Conservation (phyloP, 2,329 filamentous ascomycete species). For the Keithomyces neogunnii region DNA sequence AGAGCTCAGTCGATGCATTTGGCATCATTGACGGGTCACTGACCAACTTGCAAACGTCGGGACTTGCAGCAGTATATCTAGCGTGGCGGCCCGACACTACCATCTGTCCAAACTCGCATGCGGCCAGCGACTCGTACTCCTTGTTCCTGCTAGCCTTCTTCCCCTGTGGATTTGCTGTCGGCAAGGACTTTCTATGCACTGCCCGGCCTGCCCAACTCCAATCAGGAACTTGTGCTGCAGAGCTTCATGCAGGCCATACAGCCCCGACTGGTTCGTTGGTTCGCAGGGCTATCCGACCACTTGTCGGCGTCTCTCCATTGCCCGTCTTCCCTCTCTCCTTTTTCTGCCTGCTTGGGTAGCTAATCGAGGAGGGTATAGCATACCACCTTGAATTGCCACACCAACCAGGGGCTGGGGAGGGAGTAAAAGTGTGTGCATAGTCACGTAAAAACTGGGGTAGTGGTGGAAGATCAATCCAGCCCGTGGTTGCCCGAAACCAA, state of each 20-base stretch:
- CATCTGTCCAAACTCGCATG: background rate
- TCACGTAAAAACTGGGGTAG: background rate
- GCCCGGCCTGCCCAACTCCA: constrained; percentile 6
- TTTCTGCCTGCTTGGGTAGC: background rate
- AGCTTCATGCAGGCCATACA: constrained; percentile 14
- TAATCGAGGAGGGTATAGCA: too few relatives aligned
- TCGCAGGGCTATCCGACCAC: constrained; percentile 1
- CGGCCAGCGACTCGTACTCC: background rate
- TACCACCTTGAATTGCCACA: constrained; percentile 1
- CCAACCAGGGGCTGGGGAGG: background rate
- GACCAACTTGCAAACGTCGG: background rate
- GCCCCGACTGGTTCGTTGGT: constrained; percentile 14
- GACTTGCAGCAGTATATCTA: background rate
- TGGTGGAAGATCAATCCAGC: background rate
- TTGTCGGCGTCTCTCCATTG: too few relatives aligned
- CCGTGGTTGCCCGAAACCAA: background rate
- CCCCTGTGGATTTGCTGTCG: background rate
- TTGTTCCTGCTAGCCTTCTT: background rate
- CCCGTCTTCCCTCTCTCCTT: background rate
- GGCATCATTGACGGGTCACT: background rate
- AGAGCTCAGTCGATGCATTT: too few relatives aligned
- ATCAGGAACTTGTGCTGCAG: constrained; percentile 12
- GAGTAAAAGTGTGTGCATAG: background rate
- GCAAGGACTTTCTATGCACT: background rate
- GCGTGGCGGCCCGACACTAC: constrained; percentile 4